Percentiles rank a stretch among this genome's conserved stretches.
These are phyloP conservation scores for Mrakiaceae sp. DNA, from an alignment of 1,284 basidiomycete genomes.

Conservation along the genomic window DNA sequence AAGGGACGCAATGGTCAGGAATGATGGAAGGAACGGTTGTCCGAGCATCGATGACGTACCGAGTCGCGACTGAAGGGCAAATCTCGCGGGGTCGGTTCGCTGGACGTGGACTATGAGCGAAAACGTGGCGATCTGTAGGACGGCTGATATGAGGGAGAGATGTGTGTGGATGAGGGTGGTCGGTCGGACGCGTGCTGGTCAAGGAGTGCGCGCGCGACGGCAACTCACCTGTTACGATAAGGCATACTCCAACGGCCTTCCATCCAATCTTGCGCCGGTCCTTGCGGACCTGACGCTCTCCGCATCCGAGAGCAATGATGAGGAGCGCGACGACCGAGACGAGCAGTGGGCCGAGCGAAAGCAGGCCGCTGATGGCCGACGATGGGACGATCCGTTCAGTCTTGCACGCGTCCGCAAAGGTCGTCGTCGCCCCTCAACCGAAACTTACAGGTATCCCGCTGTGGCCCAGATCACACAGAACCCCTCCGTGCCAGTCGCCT, in stretches of 20 bases:
- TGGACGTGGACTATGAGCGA: conserved; percentile 16
- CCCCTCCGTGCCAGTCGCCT: conserved; percentile 10
- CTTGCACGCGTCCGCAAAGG: too few species aligned
- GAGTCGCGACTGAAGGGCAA: conserved; percentile 4
- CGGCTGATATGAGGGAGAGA: conserved; percentile 4
- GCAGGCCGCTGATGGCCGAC: conserved; percentile 11
- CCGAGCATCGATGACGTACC: background rate
- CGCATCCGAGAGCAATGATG: conserved; percentile 17
- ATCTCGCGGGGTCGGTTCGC: conserved; percentile 10
- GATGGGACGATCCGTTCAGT: background rate
- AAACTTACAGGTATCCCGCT: conserved; percentile 16
- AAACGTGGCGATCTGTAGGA: conserved; percentile 17
- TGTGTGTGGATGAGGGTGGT: background rate
- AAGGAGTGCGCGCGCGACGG: background rate
- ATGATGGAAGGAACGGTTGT: background rate
- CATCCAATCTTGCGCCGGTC: conserved; percentile 10
- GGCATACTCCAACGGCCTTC: conserved; percentile 18
- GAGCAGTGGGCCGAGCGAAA: conserved; percentile 18
- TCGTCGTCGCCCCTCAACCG: background rate
- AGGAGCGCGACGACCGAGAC: conserved; percentile 12
- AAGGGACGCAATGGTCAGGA: background rate
- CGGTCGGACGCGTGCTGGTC: background rate
- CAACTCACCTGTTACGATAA: conserved; percentile 11
- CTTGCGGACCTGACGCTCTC: conserved; percentile 14
- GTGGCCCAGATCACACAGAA: conserved; percentile 20